These are phyloP conservation scores for Heterobasidion occidentale DNA, from an alignment of 1,284 basidiomycete species.

Conservation along the genomic window DNA sequence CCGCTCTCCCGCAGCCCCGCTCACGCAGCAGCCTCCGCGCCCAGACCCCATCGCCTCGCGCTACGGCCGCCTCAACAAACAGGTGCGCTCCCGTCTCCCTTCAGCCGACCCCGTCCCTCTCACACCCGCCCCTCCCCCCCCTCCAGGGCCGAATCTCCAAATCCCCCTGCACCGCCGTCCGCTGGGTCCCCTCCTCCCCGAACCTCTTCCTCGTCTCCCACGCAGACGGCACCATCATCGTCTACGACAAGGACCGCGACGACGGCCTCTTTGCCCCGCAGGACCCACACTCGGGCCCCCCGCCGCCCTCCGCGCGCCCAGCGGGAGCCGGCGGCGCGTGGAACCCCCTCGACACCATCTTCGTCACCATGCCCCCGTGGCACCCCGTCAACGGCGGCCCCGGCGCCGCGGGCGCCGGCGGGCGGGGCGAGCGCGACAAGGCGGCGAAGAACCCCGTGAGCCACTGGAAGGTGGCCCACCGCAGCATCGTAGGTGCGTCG, in stretches of 20 bases:
- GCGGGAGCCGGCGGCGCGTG: conserved; percentile 37
- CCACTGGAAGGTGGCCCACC: conserved; percentile 72
- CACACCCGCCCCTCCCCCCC: conserved; percentile 5
- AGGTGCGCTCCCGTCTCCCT: conserved; percentile 34
- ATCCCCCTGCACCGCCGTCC: conserved; percentile 76
- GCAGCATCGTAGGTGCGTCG: conserved; percentile 64
- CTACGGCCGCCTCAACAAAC: conserved; percentile 90
- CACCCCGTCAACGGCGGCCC: conserved; percentile 50
- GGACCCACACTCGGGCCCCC: conserved; percentile 31
- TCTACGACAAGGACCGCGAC: conserved; percentile 87
- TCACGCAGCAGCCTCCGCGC: conserved; percentile 1
- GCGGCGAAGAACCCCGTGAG: conserved; percentile 78
- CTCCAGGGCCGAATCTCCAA: conserved; percentile 71
- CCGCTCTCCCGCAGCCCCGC: not conserved
- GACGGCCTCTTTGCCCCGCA: conserved; percentile 68
- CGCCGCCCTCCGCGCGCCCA: conserved; percentile 6
- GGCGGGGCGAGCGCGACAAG: conserved; percentile 47
- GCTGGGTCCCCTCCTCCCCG: conserved; percentile 83
- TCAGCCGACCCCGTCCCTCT: conserved; percentile 1
- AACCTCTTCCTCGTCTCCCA: conserved; percentile 89
- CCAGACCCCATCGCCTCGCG: conserved; percentile 77
- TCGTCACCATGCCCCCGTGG: conserved; percentile 79
- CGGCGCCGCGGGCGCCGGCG: conserved; percentile 22
- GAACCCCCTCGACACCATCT: conserved; percentile 68
- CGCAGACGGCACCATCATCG: conserved; percentile 80